Evolutionary conservation across 495 filamentous ascomycete genomes (phyloP).

Genomic region (Cetradonia linearis): DNA sequence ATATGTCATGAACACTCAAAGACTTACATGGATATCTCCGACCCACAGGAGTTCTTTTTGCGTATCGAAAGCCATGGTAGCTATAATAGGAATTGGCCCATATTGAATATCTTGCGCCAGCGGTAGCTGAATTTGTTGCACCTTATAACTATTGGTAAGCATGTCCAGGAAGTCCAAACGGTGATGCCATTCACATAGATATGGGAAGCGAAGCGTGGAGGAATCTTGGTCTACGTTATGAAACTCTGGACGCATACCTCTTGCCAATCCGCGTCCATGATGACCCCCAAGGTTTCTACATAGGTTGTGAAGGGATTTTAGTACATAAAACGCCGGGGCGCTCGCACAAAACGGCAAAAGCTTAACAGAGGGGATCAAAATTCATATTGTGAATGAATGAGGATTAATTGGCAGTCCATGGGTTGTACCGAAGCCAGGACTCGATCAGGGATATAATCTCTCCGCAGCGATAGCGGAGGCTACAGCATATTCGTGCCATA

Average conservation of each 20-base stretch:
- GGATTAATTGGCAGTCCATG: neutral
- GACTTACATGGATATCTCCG: slow-evolving; percentile 74
- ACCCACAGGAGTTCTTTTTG: slow-evolving; percentile 83
- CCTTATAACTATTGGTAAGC: slow-evolving; percentile 2
- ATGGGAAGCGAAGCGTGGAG: neutral
- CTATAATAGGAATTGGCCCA: slow-evolving; percentile 18
- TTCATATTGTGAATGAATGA: neutral
- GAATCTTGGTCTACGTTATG: neutral
- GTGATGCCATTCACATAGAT: neutral
- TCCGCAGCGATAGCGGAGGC: neutral
- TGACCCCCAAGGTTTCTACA: neutral
- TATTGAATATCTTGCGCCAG: slow-evolving; percentile 9
- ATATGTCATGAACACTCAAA: neutral
- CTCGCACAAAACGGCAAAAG: neutral
- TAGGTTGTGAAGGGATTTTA: neutral
- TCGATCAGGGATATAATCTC: neutral
- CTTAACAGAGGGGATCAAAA: neutral
- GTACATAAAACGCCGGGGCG: neutral
- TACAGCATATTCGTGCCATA: neutral
- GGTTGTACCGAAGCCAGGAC: neutral
- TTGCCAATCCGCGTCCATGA: slow-evolving; percentile 23
- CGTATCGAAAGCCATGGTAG: slow-evolving; percentile 71
- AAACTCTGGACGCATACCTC: slow-evolving; percentile 11
- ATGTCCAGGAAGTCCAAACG: neutral
- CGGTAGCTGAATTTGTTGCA: slow-evolving; percentile 20